A percentile compares a stretch with the other conserved stretches of the same genome.
phyloP scores from a whole-genome alignment of 176 grass and related monocot species.

The Echinochloa phyllopogon region DNA sequence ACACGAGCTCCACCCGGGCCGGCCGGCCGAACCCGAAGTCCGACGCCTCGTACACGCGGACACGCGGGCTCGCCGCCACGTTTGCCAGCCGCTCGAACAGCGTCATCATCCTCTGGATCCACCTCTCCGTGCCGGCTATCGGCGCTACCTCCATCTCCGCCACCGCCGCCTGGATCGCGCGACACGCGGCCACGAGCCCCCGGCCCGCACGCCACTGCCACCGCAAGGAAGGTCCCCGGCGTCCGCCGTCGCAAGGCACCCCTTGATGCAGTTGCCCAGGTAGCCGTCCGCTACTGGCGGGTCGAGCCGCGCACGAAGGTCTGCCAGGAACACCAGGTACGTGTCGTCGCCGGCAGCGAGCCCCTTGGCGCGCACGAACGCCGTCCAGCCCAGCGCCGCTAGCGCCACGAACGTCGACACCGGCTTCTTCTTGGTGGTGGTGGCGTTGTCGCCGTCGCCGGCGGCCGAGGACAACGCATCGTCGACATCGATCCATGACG shows the following conservation, averaged over 20 bases:
- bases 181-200: conserved; percentile 1
- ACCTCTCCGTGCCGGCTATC: background rate
- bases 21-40: conserved; percentile 60
- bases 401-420: conserved; percentile 58
- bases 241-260: background rate
- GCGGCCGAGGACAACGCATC: too few species aligned
- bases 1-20: conserved; percentile 51
- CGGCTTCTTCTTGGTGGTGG: background rate
- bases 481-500: too few species aligned
- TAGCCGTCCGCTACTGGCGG: conserved; percentile 47
- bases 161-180: conserved; percentile 39
- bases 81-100: conserved; percentile 23
- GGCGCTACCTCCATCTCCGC: conserved; percentile 34
- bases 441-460: background rate
- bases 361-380: conserved; percentile 30
- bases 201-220: conserved; percentile 9
- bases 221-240: conserved; percentile 39
- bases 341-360: conserved; percentile 38
- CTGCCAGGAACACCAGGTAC: conserved; percentile 53
- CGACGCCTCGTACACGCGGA: conserved; percentile 36
- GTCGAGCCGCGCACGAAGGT: conserved; percentile 46
- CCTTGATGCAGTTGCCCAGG: conserved; percentile 54
- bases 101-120: conserved; percentile 29
- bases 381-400: conserved; percentile 45
- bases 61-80: conserved; percentile 48